Conservation (phyloP, 1,284 basidiomycete species). For the Vanrija humicola region DNA sequence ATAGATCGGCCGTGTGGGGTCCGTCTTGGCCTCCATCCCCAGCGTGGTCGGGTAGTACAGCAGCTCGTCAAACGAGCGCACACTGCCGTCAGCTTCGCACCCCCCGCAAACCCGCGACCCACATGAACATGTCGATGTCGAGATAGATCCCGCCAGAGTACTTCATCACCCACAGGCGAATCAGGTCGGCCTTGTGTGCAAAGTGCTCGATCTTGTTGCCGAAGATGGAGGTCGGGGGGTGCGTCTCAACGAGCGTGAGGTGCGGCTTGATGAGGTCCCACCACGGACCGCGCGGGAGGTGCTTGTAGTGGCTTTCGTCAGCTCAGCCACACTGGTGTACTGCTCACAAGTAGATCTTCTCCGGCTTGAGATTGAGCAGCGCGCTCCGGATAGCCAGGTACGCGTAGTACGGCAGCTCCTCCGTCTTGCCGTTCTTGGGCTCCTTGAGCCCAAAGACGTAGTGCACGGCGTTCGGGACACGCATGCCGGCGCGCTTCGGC, state of each 20-base stretch:
- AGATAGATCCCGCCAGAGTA: conserved; percentile 52
- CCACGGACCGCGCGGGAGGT: conserved; percentile 48
- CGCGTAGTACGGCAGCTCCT: conserved; percentile 49
- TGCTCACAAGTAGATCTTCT: conserved; percentile 47
- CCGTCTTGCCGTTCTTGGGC: conserved; percentile 18
- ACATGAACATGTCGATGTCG: conserved; percentile 52
- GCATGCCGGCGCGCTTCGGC: conserved; percentile 35
- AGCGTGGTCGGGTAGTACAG: conserved; percentile 48
- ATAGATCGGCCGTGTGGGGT: conserved; percentile 29
- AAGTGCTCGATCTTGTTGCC: conserved; percentile 42
- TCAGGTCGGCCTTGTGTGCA: conserved; percentile 48
- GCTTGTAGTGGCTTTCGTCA: conserved; percentile 42
- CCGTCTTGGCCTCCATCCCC: conserved; percentile 50
- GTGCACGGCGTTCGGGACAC: conserved; percentile 46
- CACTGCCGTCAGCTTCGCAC: conserved; percentile 15
- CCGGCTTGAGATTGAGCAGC: conserved; percentile 48
- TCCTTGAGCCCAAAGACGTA: conserved; percentile 49
- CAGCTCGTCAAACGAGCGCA: conserved; percentile 41
- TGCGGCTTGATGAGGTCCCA: conserved; percentile 44
- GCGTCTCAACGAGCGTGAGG: conserved; percentile 41
- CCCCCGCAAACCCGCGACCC: conserved; percentile 11
- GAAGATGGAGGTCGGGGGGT: conserved; percentile 36
- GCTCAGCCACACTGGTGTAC: conserved; percentile 8
- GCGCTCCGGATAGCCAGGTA: conserved; percentile 50
- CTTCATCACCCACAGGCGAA: conserved; percentile 44